phyloP scores from a whole-genome alignment of 1,284 basidiomycete genomes.

The Paramarasmius palmivorus region DNA sequence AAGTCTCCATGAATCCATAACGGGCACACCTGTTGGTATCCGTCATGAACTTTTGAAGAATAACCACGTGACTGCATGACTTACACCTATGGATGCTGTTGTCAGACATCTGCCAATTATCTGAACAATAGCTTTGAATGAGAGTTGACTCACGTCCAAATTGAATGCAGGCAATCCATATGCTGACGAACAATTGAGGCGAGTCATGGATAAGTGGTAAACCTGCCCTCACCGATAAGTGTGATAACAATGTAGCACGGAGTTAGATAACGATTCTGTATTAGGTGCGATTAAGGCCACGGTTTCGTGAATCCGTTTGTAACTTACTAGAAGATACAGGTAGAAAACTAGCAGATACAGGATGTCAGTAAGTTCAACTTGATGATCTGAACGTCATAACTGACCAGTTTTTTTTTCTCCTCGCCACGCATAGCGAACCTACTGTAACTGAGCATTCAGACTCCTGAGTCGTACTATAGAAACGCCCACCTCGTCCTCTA shows the following conservation, averaged over 20 bases:
- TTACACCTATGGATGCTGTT: background rate
- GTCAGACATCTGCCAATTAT: background rate
- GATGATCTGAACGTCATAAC: too few species aligned
- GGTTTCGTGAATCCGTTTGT: too few species aligned
- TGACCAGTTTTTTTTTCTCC: conserved; percentile 2
- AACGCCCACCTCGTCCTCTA: conserved; percentile 11
- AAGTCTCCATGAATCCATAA: conserved; percentile 20
- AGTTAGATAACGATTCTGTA: conserved; percentile 11
- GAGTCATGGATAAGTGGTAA: background rate
- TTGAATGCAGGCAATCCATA: conserved; percentile 2
- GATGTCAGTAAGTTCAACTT: too few species aligned
- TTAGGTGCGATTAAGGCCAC: background rate
- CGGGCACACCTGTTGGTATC: conserved; percentile 17
- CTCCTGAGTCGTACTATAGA: background rate
- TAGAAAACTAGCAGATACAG: too few species aligned
- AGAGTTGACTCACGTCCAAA: background rate
- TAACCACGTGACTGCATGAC: background rate
- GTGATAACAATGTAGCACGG: conserved; percentile 5
- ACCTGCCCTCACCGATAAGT: background rate
- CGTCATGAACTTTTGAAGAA: background rate
- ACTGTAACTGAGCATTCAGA: background rate
- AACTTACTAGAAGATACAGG: conserved; percentile 6
- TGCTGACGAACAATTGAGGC: background rate
- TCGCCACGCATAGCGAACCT: conserved; percentile 12
- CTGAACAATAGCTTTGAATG: too few species aligned